Base-by-base conservation (phyloP, 2,329 filamentous ascomycete genomes). In the Fusarium sp. region DNA sequence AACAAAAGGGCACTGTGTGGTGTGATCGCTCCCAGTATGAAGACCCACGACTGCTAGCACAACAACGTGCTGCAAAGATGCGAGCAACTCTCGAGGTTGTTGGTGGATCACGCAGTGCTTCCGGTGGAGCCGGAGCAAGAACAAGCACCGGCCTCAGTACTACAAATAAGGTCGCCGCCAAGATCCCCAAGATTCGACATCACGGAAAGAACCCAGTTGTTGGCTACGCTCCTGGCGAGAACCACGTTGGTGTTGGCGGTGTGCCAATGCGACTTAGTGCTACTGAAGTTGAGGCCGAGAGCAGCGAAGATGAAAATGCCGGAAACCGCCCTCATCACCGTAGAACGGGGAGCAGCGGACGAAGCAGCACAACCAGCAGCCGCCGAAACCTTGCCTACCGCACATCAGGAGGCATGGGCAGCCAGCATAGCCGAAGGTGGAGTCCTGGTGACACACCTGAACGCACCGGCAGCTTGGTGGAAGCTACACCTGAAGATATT, bases 1-100 rank as follows among this genome's bases (percentile, higher is more conserved):
- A 95, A 82, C 96, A 99, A 84, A 98, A 98, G 82, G 96, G 95
- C 38, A 99, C 96, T 0, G 96, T 99, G 9, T 99, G 96, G 96
- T 98, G 95, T 85, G 96, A 98, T 81, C 92, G 95, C 61, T 90
- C 96, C 15, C 96, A 99, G 82, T 91, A 94, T 71, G 95, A 98
- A 83, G 96, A 99, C 81, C 94, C 96, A 2, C 90, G 94, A 57
- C 85, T 96, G 65, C 85, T 92, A 8, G 95, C 94, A 35, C 93
- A 95, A 79, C 95, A 97, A 82, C 90, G 93, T 66, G 93, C 93
- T 42, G 96, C 95, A 66, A 97, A 96, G 86, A 91, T 94, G 85
- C 89, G 95, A 55, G 96, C 96, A 18, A 92, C 92, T 63, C 90
- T 93, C 78, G 95, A 98, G 84, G 92, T 98, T 13, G 90, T 92